A percentile compares a stretch with the other conserved stretches of the same genome.
Conservation (phyloP, 148 eudicot species). For the Fallopia convolvulus region DNA sequence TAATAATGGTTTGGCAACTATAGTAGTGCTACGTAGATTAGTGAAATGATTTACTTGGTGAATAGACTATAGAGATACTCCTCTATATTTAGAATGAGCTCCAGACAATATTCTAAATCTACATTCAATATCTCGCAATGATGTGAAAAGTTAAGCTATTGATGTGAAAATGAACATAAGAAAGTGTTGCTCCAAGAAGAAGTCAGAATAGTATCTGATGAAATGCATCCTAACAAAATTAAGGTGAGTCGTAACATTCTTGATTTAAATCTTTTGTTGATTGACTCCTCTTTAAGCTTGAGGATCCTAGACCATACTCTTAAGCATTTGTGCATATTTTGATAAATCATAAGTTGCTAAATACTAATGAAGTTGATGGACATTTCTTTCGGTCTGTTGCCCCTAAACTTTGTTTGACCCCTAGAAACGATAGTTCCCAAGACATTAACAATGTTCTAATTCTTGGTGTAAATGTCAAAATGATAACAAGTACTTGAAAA, state of each 20-base stretch:
- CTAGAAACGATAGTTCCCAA: no score
- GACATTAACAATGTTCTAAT: no score
- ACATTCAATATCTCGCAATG: conserved; percentile 20
- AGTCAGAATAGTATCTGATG: conserved; percentile 40
- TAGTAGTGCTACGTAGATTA: no score
- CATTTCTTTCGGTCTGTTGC: not conserved
- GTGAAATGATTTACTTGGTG: not conserved
- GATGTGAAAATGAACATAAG: conserved; percentile 47
- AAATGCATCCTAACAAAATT: conserved; percentile 72
- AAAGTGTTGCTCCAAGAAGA: conserved; percentile 50
- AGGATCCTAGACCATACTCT: not conserved
- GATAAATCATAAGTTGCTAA: not conserved
- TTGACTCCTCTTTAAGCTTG: no score
- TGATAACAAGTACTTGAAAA: no score
- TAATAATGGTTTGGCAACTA: not conserved
- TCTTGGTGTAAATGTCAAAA: no score
- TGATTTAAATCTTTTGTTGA: not conserved
- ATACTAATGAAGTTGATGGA: not conserved
- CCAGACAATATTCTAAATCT: conserved; percentile 59
- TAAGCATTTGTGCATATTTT: not conserved
- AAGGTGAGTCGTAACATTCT: conserved; percentile 46
- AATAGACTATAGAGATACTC: conserved; percentile 78
- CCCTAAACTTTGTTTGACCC: no score
- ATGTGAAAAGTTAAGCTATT: conserved; percentile 20
- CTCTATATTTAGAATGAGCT: conserved; percentile 92